Base-by-base conservation (phyloP, 163 green algal species). In the Scenedesmus sp. region DNA sequence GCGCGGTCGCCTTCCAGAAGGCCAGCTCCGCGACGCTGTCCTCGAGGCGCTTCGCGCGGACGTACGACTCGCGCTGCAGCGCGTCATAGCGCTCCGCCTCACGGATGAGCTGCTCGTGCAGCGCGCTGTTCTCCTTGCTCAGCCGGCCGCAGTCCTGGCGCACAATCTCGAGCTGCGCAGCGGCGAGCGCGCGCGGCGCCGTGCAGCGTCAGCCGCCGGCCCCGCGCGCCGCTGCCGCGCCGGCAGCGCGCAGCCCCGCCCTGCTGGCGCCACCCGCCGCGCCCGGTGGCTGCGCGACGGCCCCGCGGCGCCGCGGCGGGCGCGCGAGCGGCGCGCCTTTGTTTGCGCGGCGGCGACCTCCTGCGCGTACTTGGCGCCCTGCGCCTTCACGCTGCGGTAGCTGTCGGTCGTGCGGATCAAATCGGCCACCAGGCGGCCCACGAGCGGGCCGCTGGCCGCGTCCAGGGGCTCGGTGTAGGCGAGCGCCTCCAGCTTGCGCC, bases 361-460 rank as follows among this genome's bases (percentile, higher is more conserved):
- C 72, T 93, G 89, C 0, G 69, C 71, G 45, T 88, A 83, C 42
- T 81, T 74, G 11, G 58, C 77, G 20, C 78, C 71, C 70, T 90
- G 79, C 24, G 86, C 69, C 75, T 94, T 93, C 11, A 91, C 33
- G 3, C 33, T 75, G 1, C 87, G 77, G 45, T 91, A 92, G 65
- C 80, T 91, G 44, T 95, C 89, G 22, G 86, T 94, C 1, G 88
- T 87, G 33, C 91, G 81, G 24, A 94, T 77, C 36, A 95, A 47
- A 63, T 96, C 91, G 28, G 88, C 74, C 2, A 94, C 84, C 20
- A 96, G 81, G 56, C 88, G 85, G 26, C 48, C 51, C 57, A 89
- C 87, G 14, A 92, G 70, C 10, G 78, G 82, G 0, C 60, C 86
- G 53, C 71, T 86, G 6, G 63, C n/a, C 6, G 71, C 22, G n/a